Percentiles rank a stretch among this genome's conserved stretches.
Conservation (phyloP, 2,329 filamentous ascomycete genomes). For the Colletotrichum nymphaeae region DNA sequence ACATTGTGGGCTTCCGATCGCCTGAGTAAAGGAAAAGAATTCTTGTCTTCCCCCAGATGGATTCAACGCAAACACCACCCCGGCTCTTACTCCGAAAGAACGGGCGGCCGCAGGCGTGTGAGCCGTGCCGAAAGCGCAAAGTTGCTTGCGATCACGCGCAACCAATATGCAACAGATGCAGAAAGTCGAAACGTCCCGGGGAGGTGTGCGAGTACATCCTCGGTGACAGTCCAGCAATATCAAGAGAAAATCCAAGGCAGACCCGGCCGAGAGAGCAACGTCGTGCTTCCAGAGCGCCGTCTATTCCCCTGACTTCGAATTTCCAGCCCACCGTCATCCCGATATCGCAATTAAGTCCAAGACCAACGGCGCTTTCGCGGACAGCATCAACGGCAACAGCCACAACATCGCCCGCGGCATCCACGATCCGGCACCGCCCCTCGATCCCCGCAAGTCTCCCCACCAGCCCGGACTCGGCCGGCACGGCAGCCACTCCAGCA, state of each 20-base stretch:
- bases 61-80: slow-evolving; percentile 17
- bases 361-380: not conserved
- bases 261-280: slow-evolving; percentile 8
- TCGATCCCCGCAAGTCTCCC: slow-evolving; percentile 20
- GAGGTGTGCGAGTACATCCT: slow-evolving; percentile 50
- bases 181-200: slow-evolving; percentile 44
- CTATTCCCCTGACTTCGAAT: slow-evolving; percentile 4
- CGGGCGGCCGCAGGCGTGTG: slow-evolving; percentile 39
- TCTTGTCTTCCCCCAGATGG: not conserved
- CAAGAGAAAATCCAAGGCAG: not conserved
- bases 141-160: slow-evolving; percentile 56
- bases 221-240: slow-evolving; percentile 11
- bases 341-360: not conserved
- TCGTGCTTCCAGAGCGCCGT: slow-evolving; percentile 9
- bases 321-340: not conserved
- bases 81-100: slow-evolving; percentile 30
- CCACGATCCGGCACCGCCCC: slow-evolving; percentile 22
- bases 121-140: slow-evolving; percentile 55
- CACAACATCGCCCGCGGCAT: slow-evolving; percentile 12
- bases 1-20: not conserved
- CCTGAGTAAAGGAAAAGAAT: not conserved
- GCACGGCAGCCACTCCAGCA: slow-evolving; percentile 11
- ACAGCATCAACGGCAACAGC: slow-evolving; percentile 5
- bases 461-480: slow-evolving; percentile 29
- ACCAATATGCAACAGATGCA: slow-evolving; percentile 53